These are phyloP conservation scores for Rhizomucor pusillus DNA, from an alignment of 371 early-diverging fungal genomes.

Conservation along the genomic window DNA sequence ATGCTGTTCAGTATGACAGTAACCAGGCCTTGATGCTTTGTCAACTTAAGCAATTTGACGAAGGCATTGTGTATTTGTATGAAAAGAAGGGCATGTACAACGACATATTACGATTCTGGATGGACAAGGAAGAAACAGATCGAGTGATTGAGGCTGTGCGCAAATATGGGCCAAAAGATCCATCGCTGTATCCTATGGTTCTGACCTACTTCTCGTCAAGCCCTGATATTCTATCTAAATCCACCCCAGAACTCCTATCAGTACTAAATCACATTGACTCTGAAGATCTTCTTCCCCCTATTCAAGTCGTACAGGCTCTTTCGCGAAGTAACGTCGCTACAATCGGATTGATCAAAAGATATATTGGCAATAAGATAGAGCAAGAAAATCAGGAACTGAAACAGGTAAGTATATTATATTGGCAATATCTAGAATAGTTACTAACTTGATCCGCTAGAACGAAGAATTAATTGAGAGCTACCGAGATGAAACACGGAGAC, in stretches of 20 bases:
- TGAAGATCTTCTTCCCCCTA: constrained; percentile 81
- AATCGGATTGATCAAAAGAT: constrained; percentile 80
- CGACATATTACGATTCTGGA: constrained; percentile 79
- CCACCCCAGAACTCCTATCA: constrained; percentile 58
- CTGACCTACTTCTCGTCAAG: constrained; percentile 81
- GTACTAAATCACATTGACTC: constrained; percentile 82
- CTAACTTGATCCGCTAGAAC: too few relatives aligned
- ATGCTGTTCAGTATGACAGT: constrained; percentile 72
- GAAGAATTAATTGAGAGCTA: constrained; percentile 68
- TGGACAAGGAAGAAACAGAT: constrained; percentile 74
- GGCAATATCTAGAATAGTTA: too few relatives aligned
- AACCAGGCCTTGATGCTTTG: constrained; percentile 92
- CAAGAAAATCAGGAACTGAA: constrained; percentile 63
- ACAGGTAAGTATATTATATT: constrained; percentile 40
- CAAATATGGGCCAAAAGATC: constrained; percentile 78
- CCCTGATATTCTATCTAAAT: constrained; percentile 53
- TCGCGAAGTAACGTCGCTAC: constrained; percentile 82
- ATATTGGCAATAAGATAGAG: constrained; percentile 75
- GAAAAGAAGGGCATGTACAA: constrained; percentile 80
- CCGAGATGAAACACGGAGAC: constrained; percentile 73
- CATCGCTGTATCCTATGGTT: constrained; percentile 79
- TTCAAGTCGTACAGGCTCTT: constrained; percentile 85
- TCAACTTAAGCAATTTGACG: constrained; percentile 75
- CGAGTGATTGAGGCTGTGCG: constrained; percentile 73
- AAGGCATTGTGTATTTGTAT: constrained; percentile 83